Evolutionary conservation across 805 yeast species (phyloP), one percentile per base, ranked within the genome.

Genomic region (Metschnikowia amazonensis): DNA sequence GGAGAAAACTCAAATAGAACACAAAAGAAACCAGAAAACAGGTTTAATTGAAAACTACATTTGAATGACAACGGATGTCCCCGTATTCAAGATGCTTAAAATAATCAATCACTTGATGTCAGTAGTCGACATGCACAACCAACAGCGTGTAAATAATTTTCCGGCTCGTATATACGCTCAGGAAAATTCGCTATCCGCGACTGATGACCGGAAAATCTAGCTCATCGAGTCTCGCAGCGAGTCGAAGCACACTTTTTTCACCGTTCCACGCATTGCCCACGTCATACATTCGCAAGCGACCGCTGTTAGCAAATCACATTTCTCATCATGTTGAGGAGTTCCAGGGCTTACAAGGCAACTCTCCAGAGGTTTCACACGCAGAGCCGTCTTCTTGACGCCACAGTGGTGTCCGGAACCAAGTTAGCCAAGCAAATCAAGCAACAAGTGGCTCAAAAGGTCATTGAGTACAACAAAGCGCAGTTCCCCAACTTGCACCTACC

Each of bases 381-480:
- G 36, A 45, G 45, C 20, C 50, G 51, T 34, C 52, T 48, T 29
- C 50, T 56, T 9, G 64, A 67, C 32, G 74, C 74, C 11, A 62
- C 59, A 18, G 63, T 69, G 30, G 67, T 72, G 6, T 71, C 76
- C 1, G 76, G 76, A 30, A 66, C 72, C 27, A 64, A 67, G 49
- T 60, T 72, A 43, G 76, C 76, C 47, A 63, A 62, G 41, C 36
- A 61, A 23, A 66, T 72, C 42, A 63, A 74, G 53, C 51, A 47
- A 36, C 53, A 60, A 25, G 67, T 72, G 41, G 75, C 75, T 13
- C 65, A 65, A 23, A 70, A 69, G 52, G 75, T 72, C 6, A 51
- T 70, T 17, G 57, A 60, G 27, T 68, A 62, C 52, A 71, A 72
- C 56, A 53, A 60, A 38, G 56, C 55, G 13, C 64, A 67, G 37